A percentile compares a stretch with the other conserved stretches of the same genome.
Conservation (phyloP, 257 asterid genomes). For the Marsdenia floribunda region DNA sequence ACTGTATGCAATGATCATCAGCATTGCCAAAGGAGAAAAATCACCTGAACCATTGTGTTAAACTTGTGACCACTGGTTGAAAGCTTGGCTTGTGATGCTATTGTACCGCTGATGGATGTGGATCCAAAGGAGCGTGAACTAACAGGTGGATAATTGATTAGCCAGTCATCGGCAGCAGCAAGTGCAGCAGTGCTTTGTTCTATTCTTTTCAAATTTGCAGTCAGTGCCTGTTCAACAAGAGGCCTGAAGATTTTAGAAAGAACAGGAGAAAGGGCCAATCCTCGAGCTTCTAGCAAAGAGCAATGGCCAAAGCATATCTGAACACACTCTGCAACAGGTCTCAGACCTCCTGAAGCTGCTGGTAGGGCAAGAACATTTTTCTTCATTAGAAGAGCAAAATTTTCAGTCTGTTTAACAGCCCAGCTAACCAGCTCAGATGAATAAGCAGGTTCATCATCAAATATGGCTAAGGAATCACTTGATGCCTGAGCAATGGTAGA, state of each 20-base stretch:
- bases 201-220: conserved; percentile 56
- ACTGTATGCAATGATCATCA: background rate
- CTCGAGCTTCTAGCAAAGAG: conserved; percentile 68
- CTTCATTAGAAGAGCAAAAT: conserved; percentile 51
- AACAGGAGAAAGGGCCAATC: conserved; percentile 79
- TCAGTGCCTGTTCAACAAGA: conserved; percentile 65
- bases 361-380: conserved; percentile 66
- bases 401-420: conserved; percentile 66
- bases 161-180: conserved; percentile 92
- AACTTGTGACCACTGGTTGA: conserved; percentile 75
- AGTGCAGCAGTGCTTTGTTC: conserved; percentile 75
- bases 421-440: conserved; percentile 85
- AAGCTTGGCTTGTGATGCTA: conserved; percentile 61
- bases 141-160: conserved; percentile 44
- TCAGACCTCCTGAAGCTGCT: conserved; percentile 81
- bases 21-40: background rate
- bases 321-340: conserved; percentile 73
- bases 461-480: conserved; percentile 65
- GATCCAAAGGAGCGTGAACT: conserved; percentile 59
- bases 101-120: conserved; percentile 28
- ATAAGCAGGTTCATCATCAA: conserved; percentile 79
- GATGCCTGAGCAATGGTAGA: conserved; percentile 83
- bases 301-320: conserved; percentile 81
- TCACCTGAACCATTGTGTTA: conserved; percentile 85
- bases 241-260: conserved; percentile 67